Evolutionary conservation across 495 filamentous ascomycete species (phyloP), one percentile per base, ranked within the genome.

Genomic region (Podospora bellae-mahoneyi): DNA sequence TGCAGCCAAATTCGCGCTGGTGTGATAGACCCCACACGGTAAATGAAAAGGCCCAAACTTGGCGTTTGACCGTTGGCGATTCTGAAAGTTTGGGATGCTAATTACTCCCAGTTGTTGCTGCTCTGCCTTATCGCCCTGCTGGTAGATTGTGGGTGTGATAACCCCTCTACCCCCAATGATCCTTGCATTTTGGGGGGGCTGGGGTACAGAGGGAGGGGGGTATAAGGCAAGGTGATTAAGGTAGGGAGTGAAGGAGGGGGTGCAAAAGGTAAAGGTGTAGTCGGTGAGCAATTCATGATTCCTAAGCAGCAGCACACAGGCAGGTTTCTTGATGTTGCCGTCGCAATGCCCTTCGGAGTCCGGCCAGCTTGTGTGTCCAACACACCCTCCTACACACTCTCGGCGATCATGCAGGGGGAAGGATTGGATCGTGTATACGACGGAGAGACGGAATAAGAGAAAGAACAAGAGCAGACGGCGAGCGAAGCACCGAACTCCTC

Each of bases 391-490:
- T 65, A 60, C 68, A 68, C 65, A 68, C 69, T 68, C 68, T 68
- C 66, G 62, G 67, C 71, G 74, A 73, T 76, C 68, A 72, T 73
- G 74, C 72, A 73, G 70, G 70, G 70, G 61, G 18, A 28, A 5
- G 19, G 19, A 26, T 26, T 53, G 60, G 58, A 54, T 10, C 19
- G 27, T 64, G 64, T 27, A 54, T 16, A 30, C 68, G 55, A 34
- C 26, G 53, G 34, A 30, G 34, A 30, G 9, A 20, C 34, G 54
- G 10, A 34, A 23, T 20, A 27, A 34, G 10, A 62, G 6, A 48
- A 39, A 44, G 15, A 44, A 32, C n/a, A 28, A 19, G 30, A 63
- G 23, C 18, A 26, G 55, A 58, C 55, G 55, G 55, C 23, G 23
- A 20, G 18, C 55, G 55, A 58, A 23, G 55, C 55, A 26, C 55